These are phyloP conservation scores for Cerioporus squamosus DNA, from an alignment of 1,284 basidiomycete genomes.

Conservation along the genomic window DNA sequence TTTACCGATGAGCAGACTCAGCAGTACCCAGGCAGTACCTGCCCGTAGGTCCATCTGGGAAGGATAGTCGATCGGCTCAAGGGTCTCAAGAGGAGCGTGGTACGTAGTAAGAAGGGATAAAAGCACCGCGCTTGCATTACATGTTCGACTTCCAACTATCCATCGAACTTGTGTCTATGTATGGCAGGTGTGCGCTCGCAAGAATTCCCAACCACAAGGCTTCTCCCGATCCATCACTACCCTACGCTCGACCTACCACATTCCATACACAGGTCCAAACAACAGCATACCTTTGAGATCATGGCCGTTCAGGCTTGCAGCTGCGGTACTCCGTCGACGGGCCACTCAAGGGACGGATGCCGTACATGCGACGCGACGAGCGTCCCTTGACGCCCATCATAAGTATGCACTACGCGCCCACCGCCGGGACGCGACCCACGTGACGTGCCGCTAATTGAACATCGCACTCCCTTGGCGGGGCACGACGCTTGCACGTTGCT, in stretches of 20 bases:
- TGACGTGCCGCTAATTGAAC: slow-evolving; percentile 23
- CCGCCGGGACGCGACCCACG: slow-evolving; percentile 22
- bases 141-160: background rate
- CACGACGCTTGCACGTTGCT: slow-evolving; percentile 15
- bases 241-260: background rate
- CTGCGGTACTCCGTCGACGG: no score
- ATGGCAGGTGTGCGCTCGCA: background rate
- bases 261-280: background rate
- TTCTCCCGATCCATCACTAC: background rate
- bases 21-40: no score
- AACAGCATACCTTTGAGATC: background rate
- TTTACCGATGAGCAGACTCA: no score
- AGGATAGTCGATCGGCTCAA: no score
- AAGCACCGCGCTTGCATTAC: background rate
- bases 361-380: no score
- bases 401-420: background rate
- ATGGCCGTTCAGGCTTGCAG: no score
- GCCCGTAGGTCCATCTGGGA: no score
- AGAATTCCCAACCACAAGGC: background rate
- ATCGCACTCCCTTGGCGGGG: slow-evolving; percentile 6
- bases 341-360: no score
- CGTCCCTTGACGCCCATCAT: no score
- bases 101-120: background rate
- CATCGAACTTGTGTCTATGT: background rate
- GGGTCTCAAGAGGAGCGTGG: background rate